Evolutionary conservation across 768 basidiomycete genomes (phyloP).

Genomic region (Termitomyces eurrhizus): DNA sequence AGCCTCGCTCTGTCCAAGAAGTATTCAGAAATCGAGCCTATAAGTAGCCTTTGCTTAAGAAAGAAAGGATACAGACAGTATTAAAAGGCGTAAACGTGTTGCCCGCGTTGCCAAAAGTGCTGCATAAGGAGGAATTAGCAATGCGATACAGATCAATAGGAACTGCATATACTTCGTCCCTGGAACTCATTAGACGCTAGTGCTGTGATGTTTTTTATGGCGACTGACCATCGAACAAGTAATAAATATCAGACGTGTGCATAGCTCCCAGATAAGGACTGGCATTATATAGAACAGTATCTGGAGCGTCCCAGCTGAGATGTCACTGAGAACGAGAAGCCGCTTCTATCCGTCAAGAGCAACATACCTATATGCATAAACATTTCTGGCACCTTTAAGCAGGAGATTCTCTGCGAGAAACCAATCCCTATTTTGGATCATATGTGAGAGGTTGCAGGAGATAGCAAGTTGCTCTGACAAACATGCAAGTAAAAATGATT

Average conservation of each 20-base stretch:
- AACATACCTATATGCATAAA: constrained; percentile 31
- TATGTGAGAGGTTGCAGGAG: neutral
- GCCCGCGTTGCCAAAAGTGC: constrained; percentile 2
- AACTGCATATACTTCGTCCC: neutral
- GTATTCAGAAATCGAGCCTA: neutral
- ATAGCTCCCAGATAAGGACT: constrained; percentile 35
- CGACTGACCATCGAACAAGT: constrained; percentile 35
- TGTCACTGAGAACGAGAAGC: neutral
- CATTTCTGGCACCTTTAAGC: constrained; percentile 25
- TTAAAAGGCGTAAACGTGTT: constrained; percentile 2
- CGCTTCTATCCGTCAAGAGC: neutral
- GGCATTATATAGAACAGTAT: constrained; percentile 32
- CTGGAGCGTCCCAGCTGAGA: constrained; percentile 39
- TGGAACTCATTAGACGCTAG: neutral
- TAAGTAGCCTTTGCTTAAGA: neutral
- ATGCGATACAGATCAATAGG: neutral
- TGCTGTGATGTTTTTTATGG: neutral
- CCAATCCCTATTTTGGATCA: constrained; percentile 29
- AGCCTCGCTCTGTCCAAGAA: constrained; percentile 29
- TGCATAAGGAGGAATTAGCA: neutral
- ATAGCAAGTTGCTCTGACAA: constrained; percentile 3
- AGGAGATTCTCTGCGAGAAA: constrained; percentile 30
- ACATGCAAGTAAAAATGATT: constrained; percentile 42
- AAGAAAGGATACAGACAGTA: neutral
- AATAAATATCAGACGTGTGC: constrained; percentile 43